Evolutionary conservation across 352 stramenopile genomes (phyloP).

Genomic region (Globisporangium emineosum): DNA sequence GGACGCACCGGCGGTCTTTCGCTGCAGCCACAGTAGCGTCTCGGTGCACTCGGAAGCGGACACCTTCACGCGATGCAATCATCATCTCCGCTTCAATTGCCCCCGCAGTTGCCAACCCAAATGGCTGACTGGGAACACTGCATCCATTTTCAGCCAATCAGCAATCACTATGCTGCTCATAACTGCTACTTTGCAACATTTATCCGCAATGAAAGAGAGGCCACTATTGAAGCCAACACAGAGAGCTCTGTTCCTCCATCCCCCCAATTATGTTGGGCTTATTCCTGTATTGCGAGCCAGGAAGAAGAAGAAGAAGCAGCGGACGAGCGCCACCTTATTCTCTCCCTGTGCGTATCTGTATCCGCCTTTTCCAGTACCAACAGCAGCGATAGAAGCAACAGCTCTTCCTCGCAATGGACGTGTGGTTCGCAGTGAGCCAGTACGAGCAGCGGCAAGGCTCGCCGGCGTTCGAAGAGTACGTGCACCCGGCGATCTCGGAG

Average conservation of each 20-base stretch:
- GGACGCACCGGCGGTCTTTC: slow-evolving; percentile 16
- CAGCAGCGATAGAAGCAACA: neutral
- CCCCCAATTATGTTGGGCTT: neutral
- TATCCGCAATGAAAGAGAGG: neutral
- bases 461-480: slow-evolving; percentile 57
- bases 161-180: neutral
- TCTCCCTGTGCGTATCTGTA: neutral
- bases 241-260: neutral
- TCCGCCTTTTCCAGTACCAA: neutral
- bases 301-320: neutral
- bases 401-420: slow-evolving; percentile 44
- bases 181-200: neutral
- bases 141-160: slow-evolving; percentile 6
- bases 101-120: neutral
- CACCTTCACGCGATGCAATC: neutral
- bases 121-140: neutral
- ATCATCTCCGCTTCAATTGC: neutral
- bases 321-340: neutral
- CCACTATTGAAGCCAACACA: neutral
- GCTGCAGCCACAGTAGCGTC: neutral
- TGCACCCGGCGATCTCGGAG: slow-evolving; percentile 48
- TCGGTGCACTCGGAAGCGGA: slow-evolving; percentile 1
- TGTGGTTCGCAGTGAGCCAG: slow-evolving; percentile 64
- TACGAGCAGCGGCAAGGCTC: slow-evolving; percentile 44
- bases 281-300: neutral